These are phyloP conservation scores for Citrus glauca DNA, from an alignment of 345 rosid species.

Conservation along the genomic window DNA sequence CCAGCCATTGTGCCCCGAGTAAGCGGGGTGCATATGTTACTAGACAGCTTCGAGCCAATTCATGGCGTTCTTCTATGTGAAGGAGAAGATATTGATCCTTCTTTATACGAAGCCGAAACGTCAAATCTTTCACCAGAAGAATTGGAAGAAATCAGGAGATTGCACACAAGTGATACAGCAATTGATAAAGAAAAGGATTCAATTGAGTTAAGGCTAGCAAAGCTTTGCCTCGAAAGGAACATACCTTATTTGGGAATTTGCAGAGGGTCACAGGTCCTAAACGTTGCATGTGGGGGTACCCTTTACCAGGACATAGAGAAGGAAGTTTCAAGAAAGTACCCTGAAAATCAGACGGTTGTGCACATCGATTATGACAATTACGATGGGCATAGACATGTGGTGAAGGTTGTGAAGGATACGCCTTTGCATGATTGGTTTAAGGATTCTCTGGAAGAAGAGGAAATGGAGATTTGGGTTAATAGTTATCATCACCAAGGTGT, in stretches of 20 bases:
- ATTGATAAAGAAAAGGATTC: conserved; percentile 79
- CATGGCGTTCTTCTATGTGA: conserved; percentile 92
- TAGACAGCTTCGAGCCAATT: conserved; percentile 85
- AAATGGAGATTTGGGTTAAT: conserved; percentile 66
- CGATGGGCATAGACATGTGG: conserved; percentile 72
- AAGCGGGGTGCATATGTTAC: conserved; percentile 61
- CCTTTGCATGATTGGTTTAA: conserved; percentile 70
- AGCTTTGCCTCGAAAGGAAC: conserved; percentile 76
- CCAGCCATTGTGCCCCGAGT: conserved; percentile 85
- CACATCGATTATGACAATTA: conserved; percentile 78
- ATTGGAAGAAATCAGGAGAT: conserved; percentile 59
- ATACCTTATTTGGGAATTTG: conserved; percentile 86
- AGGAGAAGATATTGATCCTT: conserved; percentile 91
- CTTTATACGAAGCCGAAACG: conserved; percentile 51
- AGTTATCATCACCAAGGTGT: conserved; percentile 96
- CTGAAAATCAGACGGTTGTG: conserved; percentile 24
- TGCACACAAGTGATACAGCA: conserved; percentile 66
- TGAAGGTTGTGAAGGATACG: conserved; percentile 46
- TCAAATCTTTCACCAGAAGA: conserved; percentile 55
- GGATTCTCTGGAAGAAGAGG: conserved; percentile 49
- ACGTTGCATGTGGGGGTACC: conserved; percentile 84
- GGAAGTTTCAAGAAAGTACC: conserved; percentile 39
- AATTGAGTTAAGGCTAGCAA: conserved; percentile 68
- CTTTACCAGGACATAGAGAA: conserved; percentile 68
- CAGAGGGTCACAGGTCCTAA: conserved; percentile 77